Evolutionary conservation across 768 basidiomycete genomes (phyloP), one percentile per base, ranked within the genome.

Genomic region (Tremella yokohamensis): DNA sequence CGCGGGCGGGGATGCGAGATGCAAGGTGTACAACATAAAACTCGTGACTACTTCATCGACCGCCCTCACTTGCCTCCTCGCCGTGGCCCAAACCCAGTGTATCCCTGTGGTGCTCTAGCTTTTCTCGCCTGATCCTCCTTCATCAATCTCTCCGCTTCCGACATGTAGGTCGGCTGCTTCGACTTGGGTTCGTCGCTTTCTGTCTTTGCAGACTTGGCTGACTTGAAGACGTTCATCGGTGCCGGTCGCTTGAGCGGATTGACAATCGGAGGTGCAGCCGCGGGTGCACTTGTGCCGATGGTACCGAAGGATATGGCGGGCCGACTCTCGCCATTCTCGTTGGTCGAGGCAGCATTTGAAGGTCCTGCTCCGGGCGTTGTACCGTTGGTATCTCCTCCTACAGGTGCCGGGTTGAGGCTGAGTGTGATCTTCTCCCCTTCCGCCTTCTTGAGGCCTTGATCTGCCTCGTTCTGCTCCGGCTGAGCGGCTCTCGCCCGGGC

Each of bases 111-210:
- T 3, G 65, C 58, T 19, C 60, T 61, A 39, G 42, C 82, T 77
- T 94, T 93, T 72, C 90, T 82, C 76, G 90, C 90, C 78, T 89
- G 88, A 25, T 96, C 91, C 79, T 97, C 94, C 57, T 85, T 64
- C 60, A 96, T 93, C 58, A 98, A 77, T 62, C 83, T 81, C 76
- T 97, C 93, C 15, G 88, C 88, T 22, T 88, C 89, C 65, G 85
- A 84, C 82, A 92, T 84, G 18, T 82, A 79, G 50, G 84, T 79
- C 4, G 42, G 42, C n/a, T 22, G 42, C n/a, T n/a, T 18, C 42
- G n/a, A 18, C 42, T 45, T n/a, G n/a, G n/a, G 8, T 45, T 45
- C 42, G 25, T 11, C 62, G 16, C 39, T 50, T 86, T 52, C 86
- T 50, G 58, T 62, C 53, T 72, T 72, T n/a, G 66, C 25, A 3